Evolutionary conservation across 2,329 filamentous ascomycete species (phyloP), one percentile per base, ranked within the genome.

Genomic region (Cercospora brassicicola): DNA sequence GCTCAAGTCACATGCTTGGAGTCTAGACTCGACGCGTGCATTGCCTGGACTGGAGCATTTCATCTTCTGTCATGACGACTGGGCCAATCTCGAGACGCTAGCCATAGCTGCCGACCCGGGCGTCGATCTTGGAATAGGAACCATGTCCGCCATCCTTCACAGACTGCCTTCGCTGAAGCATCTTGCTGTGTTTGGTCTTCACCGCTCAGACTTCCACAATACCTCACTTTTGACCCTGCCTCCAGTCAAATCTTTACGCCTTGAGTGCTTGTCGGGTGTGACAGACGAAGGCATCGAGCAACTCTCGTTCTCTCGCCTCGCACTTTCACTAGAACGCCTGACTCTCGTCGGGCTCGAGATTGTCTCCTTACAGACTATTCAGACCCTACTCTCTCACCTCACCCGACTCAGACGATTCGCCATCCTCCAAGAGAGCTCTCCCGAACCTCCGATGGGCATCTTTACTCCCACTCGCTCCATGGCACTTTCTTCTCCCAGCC

Each of bases 1-100:
- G 61, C 75, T 89, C 39, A 86, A 82, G 72, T 83, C 87, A 72
- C 83, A 87, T 62, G 80, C 83, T 1, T 89, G 87, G 87, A 77
- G 87, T n/a, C 75, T 88, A 1, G 67, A 71, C 55, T 72, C 66
- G 23, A 61, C 42, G n/a, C 62, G 56, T 28, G 61, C 30, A n/a
- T 57, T 74, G 20, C 72, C 82, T n/a, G 81, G 82, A 51, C 77
- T 85, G 62, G 83, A 86, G 70, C 82, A 82, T 69, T 88, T 88
- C 69, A 78, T 87, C 3, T 78, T 84, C 62, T 84, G 84, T 64
- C 86, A 88, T 72, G 80, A 81, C 2, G 80, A 80, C 11, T 87
- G 86, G 81, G 71, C 80, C 1, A 78, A 81, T 26, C 76, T 89
- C 23, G 82, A 86, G 48, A 88, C 85, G 0, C 77, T 89, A 45